Base-by-base conservation (phyloP, 2,329 filamentous ascomycete genomes). In the Aciculosporium take region DNA sequence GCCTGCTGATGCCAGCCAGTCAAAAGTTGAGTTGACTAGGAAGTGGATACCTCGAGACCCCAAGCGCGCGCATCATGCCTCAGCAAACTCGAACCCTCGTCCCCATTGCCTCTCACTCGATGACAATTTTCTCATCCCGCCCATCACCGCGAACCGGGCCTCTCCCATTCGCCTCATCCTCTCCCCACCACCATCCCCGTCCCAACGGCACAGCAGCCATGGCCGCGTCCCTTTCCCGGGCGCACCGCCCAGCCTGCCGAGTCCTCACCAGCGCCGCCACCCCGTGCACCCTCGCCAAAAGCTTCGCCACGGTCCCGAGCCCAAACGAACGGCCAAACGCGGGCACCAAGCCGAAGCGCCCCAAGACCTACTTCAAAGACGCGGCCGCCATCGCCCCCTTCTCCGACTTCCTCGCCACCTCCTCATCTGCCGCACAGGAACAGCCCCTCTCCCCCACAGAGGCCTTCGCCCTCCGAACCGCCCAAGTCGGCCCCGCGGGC, bases 401-500 rank as follows among this genome's bases (percentile, higher is more conserved):
- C 48, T 65, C 69, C 39, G 72, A 79, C 34, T 81, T 81, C 51
- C 50, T 80, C 21, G 62, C 56, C 18, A 54, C 59, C 4, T 56
- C 59, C 4, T 56, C 65, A 20, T 62, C 65, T 2, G 40, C 63
- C 1, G 51, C 61, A 9, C 51, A 65, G 45, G 51, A 61, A 9
- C 51, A 65, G 45, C 53, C 70, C 3, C 57, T 79, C 5, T 51
- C 71, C 1, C 52, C 65, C 6, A 57, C 64, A 48, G 76, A 80
- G 40, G 74, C 75, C 5, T 77, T 76, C 57, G 66, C 69, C 42
- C 65, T 79, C 32, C 68, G 70, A 49, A 81, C 76, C 30, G 76
- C 73, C 49, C 68, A 79, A 55, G 76, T 81, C 51, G 76, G 76
- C 29, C 76, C 76, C 17, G 69, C 68, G 23, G 75, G 75, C 45